Percentiles rank a stretch among this genome's conserved stretches.
These are phyloP conservation scores for Coniosporium tulheliwenetii DNA, from an alignment of 2,329 filamentous ascomycete genomes.

Conservation along the genomic window DNA sequence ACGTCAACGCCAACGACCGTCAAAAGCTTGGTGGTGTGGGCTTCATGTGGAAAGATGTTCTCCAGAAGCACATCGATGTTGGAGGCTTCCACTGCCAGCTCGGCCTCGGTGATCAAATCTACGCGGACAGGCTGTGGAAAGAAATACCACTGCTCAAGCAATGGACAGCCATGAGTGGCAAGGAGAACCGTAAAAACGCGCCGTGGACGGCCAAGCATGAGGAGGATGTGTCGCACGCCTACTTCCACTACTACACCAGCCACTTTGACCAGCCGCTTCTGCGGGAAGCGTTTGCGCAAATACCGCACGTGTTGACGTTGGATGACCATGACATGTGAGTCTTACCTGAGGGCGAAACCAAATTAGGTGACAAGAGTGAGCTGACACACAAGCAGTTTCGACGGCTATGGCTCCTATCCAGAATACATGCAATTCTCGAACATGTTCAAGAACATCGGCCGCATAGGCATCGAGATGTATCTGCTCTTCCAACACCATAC, in stretches of 20 bases:
- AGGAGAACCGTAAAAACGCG: slow-evolving; percentile 80
- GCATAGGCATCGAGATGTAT: slow-evolving; percentile 94
- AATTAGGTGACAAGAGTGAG: not conserved
- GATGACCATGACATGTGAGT: slow-evolving; percentile 97
- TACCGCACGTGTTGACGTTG: slow-evolving; percentile 81
- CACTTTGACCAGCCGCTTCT: slow-evolving; percentile 96
- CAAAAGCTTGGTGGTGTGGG: slow-evolving; percentile 75
- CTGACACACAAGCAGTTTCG: slow-evolving; percentile 50
- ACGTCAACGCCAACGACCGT: slow-evolving; percentile 74
- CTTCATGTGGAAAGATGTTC: slow-evolving; percentile 97
- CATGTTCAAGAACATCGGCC: slow-evolving; percentile 95
- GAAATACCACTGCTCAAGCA: slow-evolving; percentile 88
- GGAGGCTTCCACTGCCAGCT: slow-evolving; percentile 92
- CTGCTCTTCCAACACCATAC: slow-evolving; percentile 97
- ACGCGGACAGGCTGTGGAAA: slow-evolving; percentile 89
- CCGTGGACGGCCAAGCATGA: slow-evolving; percentile 90
- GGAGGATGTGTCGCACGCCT: slow-evolving; percentile 88
- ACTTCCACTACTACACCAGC: slow-evolving; percentile 97
- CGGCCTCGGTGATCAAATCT: slow-evolving; percentile 86
- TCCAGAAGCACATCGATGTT: slow-evolving; percentile 93
- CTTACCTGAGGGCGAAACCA: not conserved
- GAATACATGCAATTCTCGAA: slow-evolving; percentile 97
- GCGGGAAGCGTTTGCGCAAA: slow-evolving; percentile 91
- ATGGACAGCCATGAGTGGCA: slow-evolving; percentile 85
- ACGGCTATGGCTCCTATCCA: slow-evolving; percentile 92